Evolutionary conservation across 2,329 filamentous ascomycete genomes (phyloP).

Genomic region (Fusarium sp.): DNA sequence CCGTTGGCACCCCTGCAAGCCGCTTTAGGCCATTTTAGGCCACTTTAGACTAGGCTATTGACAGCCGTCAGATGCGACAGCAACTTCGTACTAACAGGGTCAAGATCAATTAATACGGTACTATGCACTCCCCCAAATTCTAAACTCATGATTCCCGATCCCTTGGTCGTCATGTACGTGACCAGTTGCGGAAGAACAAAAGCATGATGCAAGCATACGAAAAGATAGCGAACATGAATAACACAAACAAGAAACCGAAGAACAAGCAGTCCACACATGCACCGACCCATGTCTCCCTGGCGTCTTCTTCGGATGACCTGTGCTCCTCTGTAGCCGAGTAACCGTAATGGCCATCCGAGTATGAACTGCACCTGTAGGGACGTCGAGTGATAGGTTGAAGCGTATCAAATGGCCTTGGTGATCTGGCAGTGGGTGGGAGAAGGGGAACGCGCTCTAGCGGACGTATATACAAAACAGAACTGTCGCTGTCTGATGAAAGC

Average conservation of each 20-base stretch:
- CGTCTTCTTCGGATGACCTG: not conserved
- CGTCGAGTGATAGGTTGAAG: not conserved
- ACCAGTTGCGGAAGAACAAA: not conserved
- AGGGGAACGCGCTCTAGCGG: not conserved
- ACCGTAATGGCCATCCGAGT: not conserved
- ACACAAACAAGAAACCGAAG: not conserved
- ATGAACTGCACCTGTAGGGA: not conserved
- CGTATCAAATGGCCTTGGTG: not conserved
- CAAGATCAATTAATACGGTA: too few species aligned
- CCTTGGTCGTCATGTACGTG: not conserved
- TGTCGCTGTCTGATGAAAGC: not conserved
- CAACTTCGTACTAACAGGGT: too few species aligned
- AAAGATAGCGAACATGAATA: not conserved
- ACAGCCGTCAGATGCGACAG: too few species aligned
- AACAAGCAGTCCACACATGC: not conserved
- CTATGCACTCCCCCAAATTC: too few species aligned
- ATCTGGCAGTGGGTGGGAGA: not conserved
- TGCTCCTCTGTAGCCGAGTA: not conserved
- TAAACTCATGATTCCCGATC: not conserved
- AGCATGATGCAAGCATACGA: not conserved
- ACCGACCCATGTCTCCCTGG: not conserved
- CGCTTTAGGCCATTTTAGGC: too few species aligned
- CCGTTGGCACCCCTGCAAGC: too few species aligned
- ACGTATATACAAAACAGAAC: not conserved
- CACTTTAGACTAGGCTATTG: too few species aligned